These are phyloP conservation scores for Leptographium lundbergii DNA, from an alignment of 2,329 filamentous ascomycete species.

Conservation along the genomic window DNA sequence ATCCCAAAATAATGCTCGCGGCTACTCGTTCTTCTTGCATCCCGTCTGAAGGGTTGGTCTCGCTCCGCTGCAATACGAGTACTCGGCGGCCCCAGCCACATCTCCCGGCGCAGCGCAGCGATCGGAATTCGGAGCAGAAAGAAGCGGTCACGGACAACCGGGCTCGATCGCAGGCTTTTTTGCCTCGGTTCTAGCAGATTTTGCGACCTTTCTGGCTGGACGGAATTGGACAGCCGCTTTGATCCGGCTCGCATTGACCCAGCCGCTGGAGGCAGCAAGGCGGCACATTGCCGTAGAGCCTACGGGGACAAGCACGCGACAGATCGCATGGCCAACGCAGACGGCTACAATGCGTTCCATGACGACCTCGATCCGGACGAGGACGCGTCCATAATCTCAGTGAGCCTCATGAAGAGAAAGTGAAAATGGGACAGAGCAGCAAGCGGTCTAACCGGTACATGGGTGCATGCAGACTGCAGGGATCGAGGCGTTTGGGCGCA, in stretches of 20 bases:
- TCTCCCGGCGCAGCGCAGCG: background rate
- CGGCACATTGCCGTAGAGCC: background rate
- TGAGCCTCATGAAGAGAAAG: conserved; percentile 10
- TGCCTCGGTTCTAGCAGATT: background rate
- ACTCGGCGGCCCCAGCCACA: background rate
- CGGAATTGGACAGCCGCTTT: background rate
- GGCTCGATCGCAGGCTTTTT: background rate
- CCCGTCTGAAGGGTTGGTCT: background rate
- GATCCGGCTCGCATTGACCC: background rate
- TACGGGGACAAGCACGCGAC: background rate
- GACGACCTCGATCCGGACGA: conserved; percentile 32
- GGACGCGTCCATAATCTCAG: conserved; percentile 32
- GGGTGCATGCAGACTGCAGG: conserved; percentile 54
- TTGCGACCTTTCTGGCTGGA: background rate
- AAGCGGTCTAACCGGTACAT: too few relatives aligned
- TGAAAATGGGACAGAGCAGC: too few relatives aligned
- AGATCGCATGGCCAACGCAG: conserved; percentile 17
- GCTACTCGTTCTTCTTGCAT: background rate
- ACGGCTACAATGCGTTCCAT: conserved; percentile 32
- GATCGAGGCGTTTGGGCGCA: conserved; percentile 84
- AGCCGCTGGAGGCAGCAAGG: background rate
- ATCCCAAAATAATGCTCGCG: background rate
- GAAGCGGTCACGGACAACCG: background rate
- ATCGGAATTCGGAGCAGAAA: background rate
- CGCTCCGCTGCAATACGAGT: background rate